A percentile compares a stretch with the other conserved stretches of the same genome.
These are phyloP conservation scores for Yamadazyma endophytica DNA, from an alignment of 805 yeast genomes.

Conservation along the genomic window DNA sequence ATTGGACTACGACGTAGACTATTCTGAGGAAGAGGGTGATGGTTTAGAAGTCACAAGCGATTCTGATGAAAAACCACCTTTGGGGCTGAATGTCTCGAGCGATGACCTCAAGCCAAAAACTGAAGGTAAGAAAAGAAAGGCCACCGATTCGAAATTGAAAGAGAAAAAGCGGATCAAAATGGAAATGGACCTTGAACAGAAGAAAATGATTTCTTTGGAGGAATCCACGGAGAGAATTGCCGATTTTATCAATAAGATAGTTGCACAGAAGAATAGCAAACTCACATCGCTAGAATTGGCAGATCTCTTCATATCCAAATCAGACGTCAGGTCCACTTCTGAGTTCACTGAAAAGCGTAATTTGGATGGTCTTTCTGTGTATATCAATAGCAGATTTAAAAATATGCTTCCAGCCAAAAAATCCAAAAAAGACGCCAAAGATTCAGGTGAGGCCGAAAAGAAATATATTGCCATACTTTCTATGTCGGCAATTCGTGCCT, in stretches of 20 bases:
- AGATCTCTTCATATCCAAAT: slow-evolving; percentile 56
- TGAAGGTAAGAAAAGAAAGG: slow-evolving; percentile 15
- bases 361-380: slow-evolving; percentile 52
- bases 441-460: slow-evolving; percentile 21
- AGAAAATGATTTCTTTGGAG: slow-evolving; percentile 49
- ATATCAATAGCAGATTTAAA: slow-evolving; percentile 47
- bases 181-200: slow-evolving; percentile 59
- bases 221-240: slow-evolving; percentile 55
- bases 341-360: slow-evolving; percentile 49
- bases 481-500: slow-evolving; percentile 81
- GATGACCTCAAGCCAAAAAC: slow-evolving; percentile 2
- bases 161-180: slow-evolving; percentile 64
- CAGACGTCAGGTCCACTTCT: slow-evolving; percentile 58
- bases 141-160: slow-evolving; percentile 42
- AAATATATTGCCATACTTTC: slow-evolving; percentile 53
- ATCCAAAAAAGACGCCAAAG: slow-evolving; percentile 16
- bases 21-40: slow-evolving; percentile 29
- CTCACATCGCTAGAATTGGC: slow-evolving; percentile 72
- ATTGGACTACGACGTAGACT: slow-evolving; percentile 53
- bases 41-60: too few relatives aligned
- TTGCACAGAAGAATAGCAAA: slow-evolving; percentile 59
- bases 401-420: slow-evolving; percentile 39
- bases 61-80: too few relatives aligned
- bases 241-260: slow-evolving; percentile 59
- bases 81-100: too few relatives aligned